Conservation (phyloP, 2,329 filamentous ascomycete species). For the Colletotrichum paranaense region DNA sequence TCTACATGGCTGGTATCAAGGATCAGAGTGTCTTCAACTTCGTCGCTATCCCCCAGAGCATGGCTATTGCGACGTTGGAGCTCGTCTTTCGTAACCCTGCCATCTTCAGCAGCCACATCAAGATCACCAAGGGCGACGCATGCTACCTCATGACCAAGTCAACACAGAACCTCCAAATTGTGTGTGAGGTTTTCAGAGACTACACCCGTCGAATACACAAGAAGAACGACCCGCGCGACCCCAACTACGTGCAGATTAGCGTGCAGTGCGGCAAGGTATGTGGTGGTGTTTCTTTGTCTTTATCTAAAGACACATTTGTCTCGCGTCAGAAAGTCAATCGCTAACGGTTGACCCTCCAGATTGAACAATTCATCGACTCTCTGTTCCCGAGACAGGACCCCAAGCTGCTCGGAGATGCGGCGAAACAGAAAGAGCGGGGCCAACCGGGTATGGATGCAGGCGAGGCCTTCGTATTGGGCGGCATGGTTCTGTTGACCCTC, state of each 20-base stretch:
- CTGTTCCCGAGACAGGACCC: constrained; percentile 89
- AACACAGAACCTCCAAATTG: constrained; percentile 85
- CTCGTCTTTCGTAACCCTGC: constrained; percentile 90
- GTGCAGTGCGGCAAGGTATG: constrained; percentile 85
- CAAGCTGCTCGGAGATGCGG: constrained; percentile 62
- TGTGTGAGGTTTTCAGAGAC: constrained; percentile 84
- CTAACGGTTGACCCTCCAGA: constrained; percentile 60
- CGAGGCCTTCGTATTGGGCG: constrained; percentile 74
- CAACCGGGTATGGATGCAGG: constrained; percentile 63
- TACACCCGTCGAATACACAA: constrained; percentile 86
- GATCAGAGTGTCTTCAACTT: constrained; percentile 99
- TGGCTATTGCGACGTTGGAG: constrained; percentile 97
- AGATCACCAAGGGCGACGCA: constrained; percentile 95
- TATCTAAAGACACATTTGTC: constrained; percentile 1
- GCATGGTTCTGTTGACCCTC: constrained; percentile 76
- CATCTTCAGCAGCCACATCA: constrained; percentile 89
- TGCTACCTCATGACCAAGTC: constrained; percentile 93
- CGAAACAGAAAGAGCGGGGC: constrained; percentile 50
- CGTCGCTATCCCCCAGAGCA: constrained; percentile 93
- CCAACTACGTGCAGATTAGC: constrained; percentile 92
- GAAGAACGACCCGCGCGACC: constrained; percentile 95
- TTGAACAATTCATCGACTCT: constrained; percentile 95
- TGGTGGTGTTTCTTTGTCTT: constrained; percentile 6
- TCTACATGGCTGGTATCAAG: constrained; percentile 93
- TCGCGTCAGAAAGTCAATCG: neutral